Base-by-base conservation (phyloP, 164 flowering plant species). In the Magnolia officinalis region DNA sequence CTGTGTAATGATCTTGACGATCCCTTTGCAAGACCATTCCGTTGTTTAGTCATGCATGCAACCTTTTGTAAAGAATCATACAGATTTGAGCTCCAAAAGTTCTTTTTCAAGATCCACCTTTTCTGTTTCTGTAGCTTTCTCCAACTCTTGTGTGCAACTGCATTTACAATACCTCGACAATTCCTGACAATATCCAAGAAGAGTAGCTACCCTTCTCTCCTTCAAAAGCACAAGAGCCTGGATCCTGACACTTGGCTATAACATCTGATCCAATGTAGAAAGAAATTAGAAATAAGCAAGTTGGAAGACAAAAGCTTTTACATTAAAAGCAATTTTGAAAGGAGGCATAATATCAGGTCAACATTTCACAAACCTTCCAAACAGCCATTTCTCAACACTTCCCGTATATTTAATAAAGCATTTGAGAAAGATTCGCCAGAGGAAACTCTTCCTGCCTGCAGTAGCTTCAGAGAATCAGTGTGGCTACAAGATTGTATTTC, bases 101-200 rank as follows among this genome's bases (percentile, higher is more conserved):
- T 94, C 97, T 80, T 83, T 87, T 78, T 90, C 91, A 71, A 88
- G 87, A 59, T 85, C 89, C 24, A 58, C 76, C 78, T 83, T 89
- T 64, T 80, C 81, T n/a, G 23, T 64, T 63, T 81, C 90, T 63
- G 75, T 79, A 70, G 86, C 87, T 82, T 87, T 91, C 84, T 88
- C 92, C 82, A 88, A 70, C 72, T 92, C 92, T 66, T n/a, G n/a
- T n/a, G n/a, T 50, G 83, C 88, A 67, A 89, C 82, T 21, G 63
- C 75, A 82, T 94, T 94, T 81, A 68, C 55, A 92, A 11, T 50
- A 89, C 94, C 82, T 94, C 90, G 74, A 89, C 50, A 52, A 91
- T 87, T 63, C 98, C 94, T 5, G 81, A 83, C 80, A 90, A 84
- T 84, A 94, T 76, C 73, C 81, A 78, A 78, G 89, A 83, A 79